Evolutionary conservation across 352 stramenopile genomes (phyloP).

Genomic region (Phytophthora hibernalis): DNA sequence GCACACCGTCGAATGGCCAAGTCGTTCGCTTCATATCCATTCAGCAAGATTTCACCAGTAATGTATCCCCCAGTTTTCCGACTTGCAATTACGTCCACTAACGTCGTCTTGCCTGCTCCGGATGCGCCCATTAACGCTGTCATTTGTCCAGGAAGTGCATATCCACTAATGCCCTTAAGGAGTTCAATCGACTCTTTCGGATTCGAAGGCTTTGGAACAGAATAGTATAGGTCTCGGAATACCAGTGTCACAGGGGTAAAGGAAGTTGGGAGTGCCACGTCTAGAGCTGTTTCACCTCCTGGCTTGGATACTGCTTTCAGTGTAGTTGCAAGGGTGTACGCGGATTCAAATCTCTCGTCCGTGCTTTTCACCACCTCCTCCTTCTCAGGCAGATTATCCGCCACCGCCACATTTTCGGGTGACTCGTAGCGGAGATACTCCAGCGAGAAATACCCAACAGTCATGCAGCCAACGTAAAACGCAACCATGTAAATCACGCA

Average conservation of each 20-base stretch:
- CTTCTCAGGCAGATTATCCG: not conserved
- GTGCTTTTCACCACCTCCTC: slow-evolving; percentile 6
- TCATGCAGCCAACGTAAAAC: slow-evolving; percentile 41
- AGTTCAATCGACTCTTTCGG: slow-evolving; percentile 29
- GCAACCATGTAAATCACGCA: slow-evolving; percentile 44
- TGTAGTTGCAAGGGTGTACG: slow-evolving; percentile 25
- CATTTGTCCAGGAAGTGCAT: slow-evolving; percentile 36
- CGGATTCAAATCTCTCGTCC: slow-evolving; percentile 14
- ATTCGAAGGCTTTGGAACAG: slow-evolving; percentile 26
- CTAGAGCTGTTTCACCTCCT: slow-evolving; percentile 16
- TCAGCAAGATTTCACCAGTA: slow-evolving; percentile 24
- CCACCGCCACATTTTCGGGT: slow-evolving; percentile 26
- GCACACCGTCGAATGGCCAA: slow-evolving; percentile 45
- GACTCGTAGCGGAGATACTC: slow-evolving; percentile 47
- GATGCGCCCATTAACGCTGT: slow-evolving; percentile 60
- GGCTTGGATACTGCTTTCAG: slow-evolving; percentile 19
- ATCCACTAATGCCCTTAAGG: slow-evolving; percentile 27
- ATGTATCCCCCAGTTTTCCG: slow-evolving; percentile 77
- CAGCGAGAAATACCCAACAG: slow-evolving; percentile 43
- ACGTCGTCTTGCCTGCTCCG: slow-evolving; percentile 83
- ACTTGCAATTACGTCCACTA: slow-evolving; percentile 93
- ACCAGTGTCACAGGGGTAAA: slow-evolving; percentile 35
- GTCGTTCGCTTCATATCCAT: slow-evolving; percentile 25
- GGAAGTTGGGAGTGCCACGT: slow-evolving; percentile 9
- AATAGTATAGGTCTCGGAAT: slow-evolving; percentile 33